phyloP scores from a whole-genome alignment of 495 filamentous ascomycete species.

The Aspergillus ostianus region DNA sequence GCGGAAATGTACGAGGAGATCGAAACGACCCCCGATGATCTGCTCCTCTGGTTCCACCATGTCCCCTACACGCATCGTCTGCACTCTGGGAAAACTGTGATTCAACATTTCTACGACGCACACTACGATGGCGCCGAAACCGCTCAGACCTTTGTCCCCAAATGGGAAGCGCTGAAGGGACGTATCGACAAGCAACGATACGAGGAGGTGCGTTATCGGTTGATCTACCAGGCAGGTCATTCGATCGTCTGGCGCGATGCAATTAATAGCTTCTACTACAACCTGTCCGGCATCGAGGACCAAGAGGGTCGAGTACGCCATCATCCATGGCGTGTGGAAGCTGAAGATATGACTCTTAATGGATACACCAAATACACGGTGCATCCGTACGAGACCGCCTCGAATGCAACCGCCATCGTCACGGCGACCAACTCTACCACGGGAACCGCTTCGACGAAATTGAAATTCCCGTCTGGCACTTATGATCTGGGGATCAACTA shows the following conservation, averaged over 20 bases:
- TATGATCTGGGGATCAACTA: slow-evolving; percentile 68
- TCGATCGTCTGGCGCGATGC: slow-evolving; percentile 68
- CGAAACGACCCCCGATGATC: slow-evolving; percentile 64
- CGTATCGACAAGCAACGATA: slow-evolving; percentile 62
- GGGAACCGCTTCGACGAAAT: slow-evolving; percentile 46
- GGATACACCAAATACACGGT: slow-evolving; percentile 52
- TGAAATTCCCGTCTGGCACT: slow-evolving; percentile 48
- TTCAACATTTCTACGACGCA: slow-evolving; percentile 75
- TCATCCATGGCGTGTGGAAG: slow-evolving; percentile 63
- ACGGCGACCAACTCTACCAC: slow-evolving; percentile 47
- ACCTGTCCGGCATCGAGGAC: slow-evolving; percentile 59
- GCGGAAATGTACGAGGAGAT: slow-evolving; percentile 56
- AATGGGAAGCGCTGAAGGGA: slow-evolving; percentile 54
- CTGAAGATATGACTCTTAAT: slow-evolving; percentile 57
- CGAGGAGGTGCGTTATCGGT: slow-evolving; percentile 53
- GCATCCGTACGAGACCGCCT: slow-evolving; percentile 55
- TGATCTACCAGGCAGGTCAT: slow-evolving; percentile 67
- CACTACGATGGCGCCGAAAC: slow-evolving; percentile 62
- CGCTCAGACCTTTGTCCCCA: slow-evolving; percentile 54
- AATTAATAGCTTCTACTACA: slow-evolving; percentile 59
- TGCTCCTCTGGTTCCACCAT: slow-evolving; percentile 76
- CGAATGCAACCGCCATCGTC: slow-evolving; percentile 45
- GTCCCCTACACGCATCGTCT: slow-evolving; percentile 65
- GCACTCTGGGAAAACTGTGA: slow-evolving; percentile 65
- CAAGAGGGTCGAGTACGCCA: slow-evolving; percentile 50